Percentiles rank a stretch among this genome's conserved stretches.
phyloP scores from a whole-genome alignment of 305 asterid species.

The Coffea humblotiana region DNA sequence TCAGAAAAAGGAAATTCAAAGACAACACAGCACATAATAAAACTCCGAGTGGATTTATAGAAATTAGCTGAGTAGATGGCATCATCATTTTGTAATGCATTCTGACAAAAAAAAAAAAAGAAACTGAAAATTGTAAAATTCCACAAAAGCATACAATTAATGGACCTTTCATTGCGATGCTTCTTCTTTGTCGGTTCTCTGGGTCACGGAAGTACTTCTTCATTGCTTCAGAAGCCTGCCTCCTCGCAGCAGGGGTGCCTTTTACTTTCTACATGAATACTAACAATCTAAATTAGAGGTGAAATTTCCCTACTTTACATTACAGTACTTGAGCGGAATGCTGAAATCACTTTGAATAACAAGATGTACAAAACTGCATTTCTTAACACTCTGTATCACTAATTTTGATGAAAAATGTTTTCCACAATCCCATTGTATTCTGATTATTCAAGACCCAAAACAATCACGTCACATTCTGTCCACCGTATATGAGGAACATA shows the following conservation, averaged over 20 bases:
- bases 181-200: constrained; percentile 84
- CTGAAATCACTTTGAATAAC: background rate
- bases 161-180: constrained; percentile 84
- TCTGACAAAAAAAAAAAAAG: background rate
- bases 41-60: background rate
- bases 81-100: background rate
- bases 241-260: constrained; percentile 83
- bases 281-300: background rate
- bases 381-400: background rate
- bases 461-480: background rate
- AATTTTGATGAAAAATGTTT: background rate
- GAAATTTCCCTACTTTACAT: constrained; percentile 3
- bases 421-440: background rate
- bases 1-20: background rate
- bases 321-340: background rate
- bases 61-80: background rate
- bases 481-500: background rate
- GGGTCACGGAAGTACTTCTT: constrained; percentile 74
- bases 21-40: background rate
- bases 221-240: constrained; percentile 85
- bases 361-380: background rate
- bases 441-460: background rate
- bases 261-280: constrained; percentile 55
- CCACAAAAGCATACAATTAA: background rate
- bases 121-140: background rate